Percentiles rank a stretch among this genome's conserved stretches.
Conservation (phyloP, 441 rosid species). For the Iberis amara region DNA sequence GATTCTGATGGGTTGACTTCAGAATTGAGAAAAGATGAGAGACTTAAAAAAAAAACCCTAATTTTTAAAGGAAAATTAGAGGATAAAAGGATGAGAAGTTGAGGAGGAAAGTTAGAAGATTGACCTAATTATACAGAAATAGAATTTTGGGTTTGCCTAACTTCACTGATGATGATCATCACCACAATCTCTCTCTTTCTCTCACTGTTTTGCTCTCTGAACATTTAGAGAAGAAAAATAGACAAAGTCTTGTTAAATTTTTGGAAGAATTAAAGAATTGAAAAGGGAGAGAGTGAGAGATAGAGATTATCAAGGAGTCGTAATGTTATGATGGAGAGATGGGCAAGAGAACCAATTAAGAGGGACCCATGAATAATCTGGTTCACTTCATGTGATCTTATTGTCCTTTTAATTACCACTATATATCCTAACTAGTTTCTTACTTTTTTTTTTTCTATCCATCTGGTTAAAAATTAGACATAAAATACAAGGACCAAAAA, state of each 20-base stretch:
- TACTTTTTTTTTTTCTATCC: neutral
- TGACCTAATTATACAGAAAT: conserved; percentile 30
- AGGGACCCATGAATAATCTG: conserved; percentile 33
- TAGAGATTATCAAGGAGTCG: conserved; percentile 11
- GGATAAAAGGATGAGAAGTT: neutral
- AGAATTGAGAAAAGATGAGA: conserved; percentile 8
- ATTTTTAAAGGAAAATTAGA: conserved; percentile 6
- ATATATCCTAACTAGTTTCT: conserved; percentile 29
- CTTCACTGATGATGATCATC: conserved; percentile 22
- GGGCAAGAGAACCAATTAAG: conserved; percentile 27
- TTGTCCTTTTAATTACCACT: conserved; percentile 31
- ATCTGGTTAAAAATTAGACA: neutral
- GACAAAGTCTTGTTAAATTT: neutral
- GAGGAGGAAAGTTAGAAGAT: conserved; percentile 18
- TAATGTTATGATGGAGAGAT: conserved; percentile 28
- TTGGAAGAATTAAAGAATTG: conserved; percentile 7
- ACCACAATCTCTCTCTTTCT: conserved; percentile 16
- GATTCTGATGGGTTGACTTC: neutral
- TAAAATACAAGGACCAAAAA: no score
- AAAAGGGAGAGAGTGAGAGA: conserved; percentile 15
- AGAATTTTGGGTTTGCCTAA: conserved; percentile 33
- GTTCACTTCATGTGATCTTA: conserved; percentile 35
- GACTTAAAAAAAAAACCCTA: conserved; percentile 24
- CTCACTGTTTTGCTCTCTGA: conserved; percentile 17
- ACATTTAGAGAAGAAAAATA: neutral